These are phyloP conservation scores for Fusarium sp. DNA, from an alignment of 2,329 filamentous ascomycete genomes.

Conservation along the genomic window DNA sequence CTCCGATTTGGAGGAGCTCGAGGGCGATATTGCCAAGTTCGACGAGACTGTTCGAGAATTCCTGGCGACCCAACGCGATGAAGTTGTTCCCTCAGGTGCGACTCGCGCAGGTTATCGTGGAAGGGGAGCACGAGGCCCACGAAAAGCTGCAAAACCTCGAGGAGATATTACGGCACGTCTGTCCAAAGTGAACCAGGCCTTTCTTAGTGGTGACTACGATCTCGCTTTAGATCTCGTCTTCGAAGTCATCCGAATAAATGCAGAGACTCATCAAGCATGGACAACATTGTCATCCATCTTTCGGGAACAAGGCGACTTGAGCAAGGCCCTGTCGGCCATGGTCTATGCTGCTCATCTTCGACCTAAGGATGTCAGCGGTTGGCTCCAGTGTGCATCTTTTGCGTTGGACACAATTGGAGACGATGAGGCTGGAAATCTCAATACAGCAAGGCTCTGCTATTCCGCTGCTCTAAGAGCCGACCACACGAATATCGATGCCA, in stretches of 20 bases:
- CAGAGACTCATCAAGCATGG: constrained; percentile 75
- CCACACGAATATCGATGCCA: constrained; percentile 66
- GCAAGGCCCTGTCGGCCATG: constrained; percentile 69
- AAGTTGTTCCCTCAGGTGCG: constrained; percentile 30
- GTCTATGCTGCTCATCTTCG: constrained; percentile 72
- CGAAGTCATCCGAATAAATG: constrained; percentile 76
- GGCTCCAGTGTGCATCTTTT: constrained; percentile 70
- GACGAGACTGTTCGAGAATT: constrained; percentile 58
- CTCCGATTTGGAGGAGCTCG: constrained; percentile 58
- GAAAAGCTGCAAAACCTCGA: constrained; percentile 75
- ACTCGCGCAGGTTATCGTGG: constrained; percentile 40
- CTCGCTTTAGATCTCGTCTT: constrained; percentile 69
- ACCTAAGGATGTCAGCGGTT: constrained; percentile 69
- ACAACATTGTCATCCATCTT: constrained; percentile 71
- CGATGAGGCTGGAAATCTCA: constrained; percentile 61
- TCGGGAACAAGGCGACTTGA: constrained; percentile 67
- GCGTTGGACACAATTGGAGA: constrained; percentile 63
- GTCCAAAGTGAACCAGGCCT: constrained; percentile 75
- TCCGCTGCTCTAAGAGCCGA: constrained; percentile 70
- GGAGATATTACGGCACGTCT: constrained; percentile 78
- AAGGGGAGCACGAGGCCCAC: constrained; percentile 58
- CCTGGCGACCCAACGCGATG: constrained; percentile 52
- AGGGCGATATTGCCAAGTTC: constrained; percentile 57
- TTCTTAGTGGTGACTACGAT: constrained; percentile 71
- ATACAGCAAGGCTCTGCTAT: constrained; percentile 69